These are phyloP conservation scores for Venturia asperata DNA, from an alignment of 2,329 filamentous ascomycete species.

Conservation along the genomic window DNA sequence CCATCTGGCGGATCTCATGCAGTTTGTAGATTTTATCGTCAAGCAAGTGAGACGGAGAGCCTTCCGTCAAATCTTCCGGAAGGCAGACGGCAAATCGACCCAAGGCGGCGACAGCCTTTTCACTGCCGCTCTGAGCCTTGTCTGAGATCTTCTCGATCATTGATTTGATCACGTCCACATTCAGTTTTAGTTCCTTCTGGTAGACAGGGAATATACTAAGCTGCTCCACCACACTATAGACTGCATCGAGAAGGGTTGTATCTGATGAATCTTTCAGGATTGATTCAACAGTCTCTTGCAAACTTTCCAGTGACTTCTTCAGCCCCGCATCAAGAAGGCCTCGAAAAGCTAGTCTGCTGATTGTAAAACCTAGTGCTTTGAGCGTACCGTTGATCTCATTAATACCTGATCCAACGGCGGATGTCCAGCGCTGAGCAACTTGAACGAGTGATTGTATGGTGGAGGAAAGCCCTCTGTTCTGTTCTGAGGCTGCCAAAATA, in stretches of 20 bases:
- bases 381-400: slow-evolving; percentile 55
- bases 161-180: slow-evolving; percentile 30
- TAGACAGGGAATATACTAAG: slow-evolving; percentile 29
- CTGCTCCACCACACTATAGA: slow-evolving; percentile 53
- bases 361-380: slow-evolving; percentile 14
- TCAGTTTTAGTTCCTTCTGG: slow-evolving; percentile 36
- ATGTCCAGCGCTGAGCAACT: slow-evolving; percentile 47
- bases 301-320: not conserved
- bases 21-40: slow-evolving; percentile 56
- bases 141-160: slow-evolving; percentile 53
- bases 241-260: slow-evolving; percentile 49
- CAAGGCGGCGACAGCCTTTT: slow-evolving; percentile 71
- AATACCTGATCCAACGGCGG: slow-evolving; percentile 52
- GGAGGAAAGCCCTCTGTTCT: not conserved
- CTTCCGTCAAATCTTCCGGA: slow-evolving; percentile 35
- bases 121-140: slow-evolving; percentile 71
- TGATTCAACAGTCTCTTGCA: slow-evolving; percentile 4
- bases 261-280: slow-evolving; percentile 51
- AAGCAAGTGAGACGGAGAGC: slow-evolving; percentile 46
- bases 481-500: slow-evolving; percentile 56
- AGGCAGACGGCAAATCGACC: slow-evolving; percentile 66
- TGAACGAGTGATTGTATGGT: slow-evolving; percentile 27
- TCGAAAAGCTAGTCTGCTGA: slow-evolving; percentile 4
- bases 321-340: not conserved
- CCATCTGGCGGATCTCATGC: slow-evolving; percentile 76